Evolutionary conservation across 768 basidiomycete genomes (phyloP).

Genomic region (Tubosaeta sp.): DNA sequence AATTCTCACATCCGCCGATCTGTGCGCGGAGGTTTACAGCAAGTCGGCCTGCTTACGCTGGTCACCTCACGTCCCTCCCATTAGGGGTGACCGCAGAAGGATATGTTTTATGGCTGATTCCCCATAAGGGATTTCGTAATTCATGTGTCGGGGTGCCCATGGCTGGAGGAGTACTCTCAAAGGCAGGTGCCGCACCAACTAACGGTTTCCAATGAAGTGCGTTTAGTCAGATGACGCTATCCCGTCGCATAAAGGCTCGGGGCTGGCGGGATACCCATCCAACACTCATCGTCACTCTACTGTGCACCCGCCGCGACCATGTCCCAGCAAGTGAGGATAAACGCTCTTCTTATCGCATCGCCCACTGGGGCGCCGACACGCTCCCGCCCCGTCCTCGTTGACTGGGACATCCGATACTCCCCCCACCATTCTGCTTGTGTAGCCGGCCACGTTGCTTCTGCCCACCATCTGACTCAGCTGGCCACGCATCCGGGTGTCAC

Average conservation of each 20-base stretch:
- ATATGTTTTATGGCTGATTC: conserved; percentile 8
- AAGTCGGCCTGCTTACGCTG: conserved; percentile 8
- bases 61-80: not conserved
- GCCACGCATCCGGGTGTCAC: conserved; percentile 42
- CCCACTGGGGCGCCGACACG: conserved; percentile 9
- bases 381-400: conserved; percentile 23
- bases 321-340: conserved; percentile 14
- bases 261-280: not conserved
- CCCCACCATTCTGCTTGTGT: conserved; percentile 29
- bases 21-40: conserved; percentile 17
- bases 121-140: not conserved
- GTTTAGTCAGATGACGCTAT: not conserved
- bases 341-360: conserved; percentile 14
- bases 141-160: not conserved
- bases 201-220: conserved; percentile 7
- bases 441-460: conserved; percentile 1
- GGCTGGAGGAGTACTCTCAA: conserved; percentile 5
- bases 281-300: not conserved
- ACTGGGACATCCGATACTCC: conserved; percentile 50
- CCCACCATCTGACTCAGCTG: conserved; percentile 32
- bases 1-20: not conserved
- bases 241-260: conserved; percentile 15
- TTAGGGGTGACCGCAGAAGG: not conserved
- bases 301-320: conserved; percentile 9
- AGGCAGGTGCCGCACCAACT: conserved; percentile 14